These are phyloP conservation scores for Polychytrium aggregatum DNA, from an alignment of 192 early-diverging fungal genomes.

Conservation along the genomic window DNA sequence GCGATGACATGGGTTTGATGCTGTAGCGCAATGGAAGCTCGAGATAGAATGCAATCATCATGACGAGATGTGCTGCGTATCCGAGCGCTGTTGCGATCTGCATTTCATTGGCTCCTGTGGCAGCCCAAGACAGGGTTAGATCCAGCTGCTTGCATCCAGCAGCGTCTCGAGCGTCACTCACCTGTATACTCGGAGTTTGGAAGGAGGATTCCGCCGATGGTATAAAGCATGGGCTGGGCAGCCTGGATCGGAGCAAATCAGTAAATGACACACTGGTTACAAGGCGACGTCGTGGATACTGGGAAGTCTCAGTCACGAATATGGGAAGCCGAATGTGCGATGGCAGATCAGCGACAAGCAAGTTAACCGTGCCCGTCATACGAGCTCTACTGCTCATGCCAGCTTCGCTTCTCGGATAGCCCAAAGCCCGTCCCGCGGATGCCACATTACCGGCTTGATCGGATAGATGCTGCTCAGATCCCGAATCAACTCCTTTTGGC, in stretches of 20 bases:
- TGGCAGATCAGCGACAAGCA: too few species aligned
- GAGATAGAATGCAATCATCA: constrained; percentile 60
- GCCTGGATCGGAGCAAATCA: constrained; percentile 1
- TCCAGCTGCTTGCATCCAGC: neutral
- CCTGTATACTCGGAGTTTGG: constrained; percentile 27
- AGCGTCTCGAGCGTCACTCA: neutral
- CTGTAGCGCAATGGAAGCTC: constrained; percentile 61
- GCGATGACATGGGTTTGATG: constrained; percentile 61
- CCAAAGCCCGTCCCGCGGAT: neutral
- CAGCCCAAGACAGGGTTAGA: neutral
- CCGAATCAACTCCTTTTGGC: constrained; percentile 10
- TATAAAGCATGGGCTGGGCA: constrained; percentile 4
- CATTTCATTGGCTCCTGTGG: constrained; percentile 34
- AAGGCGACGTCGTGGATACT: neutral
- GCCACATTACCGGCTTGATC: constrained; percentile 9
- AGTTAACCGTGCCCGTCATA: too few species aligned
- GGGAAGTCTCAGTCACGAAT: neutral
- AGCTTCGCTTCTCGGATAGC: too few species aligned
- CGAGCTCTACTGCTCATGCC: too few species aligned
- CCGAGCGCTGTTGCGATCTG: constrained; percentile 57
- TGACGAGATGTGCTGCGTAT: constrained; percentile 53
- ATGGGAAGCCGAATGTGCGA: too few species aligned
- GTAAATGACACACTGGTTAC: neutral
- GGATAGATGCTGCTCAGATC: constrained; percentile 20
- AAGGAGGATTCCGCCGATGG: constrained; percentile 22